A percentile compares a stretch with the other conserved stretches of the same genome.
phyloP scores from a whole-genome alignment of 2,329 filamentous ascomycete genomes.

The Byssoonygena ceratinophila region DNA sequence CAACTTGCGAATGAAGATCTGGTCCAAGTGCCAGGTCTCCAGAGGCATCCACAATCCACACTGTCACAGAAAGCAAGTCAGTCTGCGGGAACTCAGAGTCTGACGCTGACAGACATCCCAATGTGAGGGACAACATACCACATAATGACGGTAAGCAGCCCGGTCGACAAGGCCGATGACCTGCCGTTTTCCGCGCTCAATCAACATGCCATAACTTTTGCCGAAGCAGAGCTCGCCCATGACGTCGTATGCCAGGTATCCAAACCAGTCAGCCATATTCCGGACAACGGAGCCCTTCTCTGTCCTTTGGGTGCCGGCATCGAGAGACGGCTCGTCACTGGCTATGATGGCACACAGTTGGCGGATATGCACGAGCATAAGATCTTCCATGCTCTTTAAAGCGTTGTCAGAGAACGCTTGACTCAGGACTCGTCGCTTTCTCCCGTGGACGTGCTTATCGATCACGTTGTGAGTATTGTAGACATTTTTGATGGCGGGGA shows the following conservation, averaged over 20 bases:
- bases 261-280: constrained; percentile 25
- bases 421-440: constrained; percentile 22
- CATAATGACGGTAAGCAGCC: constrained; percentile 48
- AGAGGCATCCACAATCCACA: constrained; percentile 19
- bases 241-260: constrained; percentile 29
- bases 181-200: constrained; percentile 44
- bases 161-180: constrained; percentile 57
- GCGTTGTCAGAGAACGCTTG: constrained; percentile 26
- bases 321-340: constrained; percentile 17
- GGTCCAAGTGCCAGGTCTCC: constrained; percentile 16
- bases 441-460: constrained; percentile 18
- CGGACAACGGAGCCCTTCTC: constrained; percentile 14
- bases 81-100: constrained; percentile 44
- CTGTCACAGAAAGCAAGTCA: not conserved
- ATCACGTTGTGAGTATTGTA: constrained; percentile 20
- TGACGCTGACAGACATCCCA: too few relatives aligned
- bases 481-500: constrained; percentile 27
- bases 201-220: constrained; percentile 35
- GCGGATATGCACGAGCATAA: constrained; percentile 17
- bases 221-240: constrained; percentile 31
- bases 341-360: constrained; percentile 16
- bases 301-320: constrained; percentile 10
- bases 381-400: constrained; percentile 18
- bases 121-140: too few relatives aligned
- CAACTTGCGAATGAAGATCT: constrained; percentile 17